A percentile compares a stretch with the other conserved stretches of the same genome.
Evolutionary conservation across 106 monocot species (phyloP).

Genomic region (Dioscorea dumetorum): DNA sequence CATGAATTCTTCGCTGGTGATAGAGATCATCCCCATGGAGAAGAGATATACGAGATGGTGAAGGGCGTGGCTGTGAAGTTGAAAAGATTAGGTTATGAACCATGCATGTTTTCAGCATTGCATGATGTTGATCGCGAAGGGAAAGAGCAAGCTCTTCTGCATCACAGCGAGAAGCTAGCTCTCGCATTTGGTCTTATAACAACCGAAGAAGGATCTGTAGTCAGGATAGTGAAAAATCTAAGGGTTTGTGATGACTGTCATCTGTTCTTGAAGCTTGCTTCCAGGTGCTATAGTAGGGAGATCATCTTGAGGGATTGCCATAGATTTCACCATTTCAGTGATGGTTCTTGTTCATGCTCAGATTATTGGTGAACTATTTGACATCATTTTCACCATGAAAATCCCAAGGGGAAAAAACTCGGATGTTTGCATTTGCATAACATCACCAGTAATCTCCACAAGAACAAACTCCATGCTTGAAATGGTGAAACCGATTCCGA

Average conservation of each 20-base stretch:
- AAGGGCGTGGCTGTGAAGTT: background rate
- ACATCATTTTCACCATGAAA: no score
- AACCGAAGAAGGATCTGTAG: background rate
- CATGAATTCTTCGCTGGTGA: slow-evolving; percentile 19
- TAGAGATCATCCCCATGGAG: background rate
- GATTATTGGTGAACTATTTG: slow-evolving; percentile 8
- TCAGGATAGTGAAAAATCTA: slow-evolving; percentile 9
- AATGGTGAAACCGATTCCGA: slow-evolving; percentile 7
- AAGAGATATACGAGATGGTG: slow-evolving; percentile 8
- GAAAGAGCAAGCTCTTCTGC: background rate
- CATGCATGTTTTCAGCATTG: background rate
- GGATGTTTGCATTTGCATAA: no score
- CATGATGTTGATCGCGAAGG: slow-evolving; percentile 3
- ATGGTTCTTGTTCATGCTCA: slow-evolving; percentile 13
- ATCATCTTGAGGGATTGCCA: slow-evolving; percentile 2
- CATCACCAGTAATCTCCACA: slow-evolving; percentile 10
- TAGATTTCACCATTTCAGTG: slow-evolving; percentile 9
- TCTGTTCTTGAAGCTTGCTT: slow-evolving; percentile 8
- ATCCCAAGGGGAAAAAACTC: no score
- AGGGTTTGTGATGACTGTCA: slow-evolving; percentile 7
- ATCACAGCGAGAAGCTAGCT: slow-evolving; percentile 13
- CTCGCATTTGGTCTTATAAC: slow-evolving; percentile 9
- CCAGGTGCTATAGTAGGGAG: slow-evolving; percentile 3
- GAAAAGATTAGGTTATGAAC: slow-evolving; percentile 3
- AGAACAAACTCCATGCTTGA: slow-evolving; percentile 8